phyloP scores from a whole-genome alignment of 192 early-diverging fungal genomes.

The Diversispora eburnea region DNA sequence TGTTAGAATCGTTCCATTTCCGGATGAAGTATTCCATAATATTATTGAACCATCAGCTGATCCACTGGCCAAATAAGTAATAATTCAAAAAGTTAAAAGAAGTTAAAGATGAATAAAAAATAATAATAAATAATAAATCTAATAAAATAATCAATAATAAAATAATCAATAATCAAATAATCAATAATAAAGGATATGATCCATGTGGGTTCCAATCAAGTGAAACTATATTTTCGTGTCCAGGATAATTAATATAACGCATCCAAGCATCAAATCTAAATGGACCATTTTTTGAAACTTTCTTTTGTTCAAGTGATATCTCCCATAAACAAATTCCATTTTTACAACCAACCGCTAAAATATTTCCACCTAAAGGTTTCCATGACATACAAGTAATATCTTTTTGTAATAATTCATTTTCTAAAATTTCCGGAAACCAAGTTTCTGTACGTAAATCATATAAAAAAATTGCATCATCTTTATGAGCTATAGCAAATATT shows the following conservation, averaged over 20 bases:
- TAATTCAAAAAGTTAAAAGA: no score
- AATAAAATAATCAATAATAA: not conserved
- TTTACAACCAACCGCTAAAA: constrained; percentile 29
- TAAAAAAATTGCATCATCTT: constrained; percentile 23
- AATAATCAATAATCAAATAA: not conserved
- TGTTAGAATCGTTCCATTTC: constrained; percentile 8
- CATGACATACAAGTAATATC: constrained; percentile 27
- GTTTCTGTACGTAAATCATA: constrained; percentile 26
- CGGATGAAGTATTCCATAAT: constrained; percentile 22
- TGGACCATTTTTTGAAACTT: not conserved
- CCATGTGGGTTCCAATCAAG: constrained; percentile 28
- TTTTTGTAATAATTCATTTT: constrained; percentile 23
- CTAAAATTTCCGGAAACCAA: constrained; percentile 28
- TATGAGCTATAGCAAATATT: constrained; percentile 24
- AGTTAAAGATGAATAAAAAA: no score
- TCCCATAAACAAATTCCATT: constrained; percentile 30
- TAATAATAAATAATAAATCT: not conserved
- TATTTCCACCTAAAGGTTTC: constrained; percentile 30
- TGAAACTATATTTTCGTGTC: constrained; percentile 27
- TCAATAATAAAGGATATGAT: constrained; percentile 25
- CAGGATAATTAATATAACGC: constrained; percentile 27
- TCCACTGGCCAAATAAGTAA: constrained; percentile 24
- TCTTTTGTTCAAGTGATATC: constrained; percentile 14
- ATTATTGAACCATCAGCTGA: constrained; percentile 27
- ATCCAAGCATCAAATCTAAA: constrained; percentile 11